phyloP scores from a whole-genome alignment of 306 rosid genomes.

The Inga laurina region DNA sequence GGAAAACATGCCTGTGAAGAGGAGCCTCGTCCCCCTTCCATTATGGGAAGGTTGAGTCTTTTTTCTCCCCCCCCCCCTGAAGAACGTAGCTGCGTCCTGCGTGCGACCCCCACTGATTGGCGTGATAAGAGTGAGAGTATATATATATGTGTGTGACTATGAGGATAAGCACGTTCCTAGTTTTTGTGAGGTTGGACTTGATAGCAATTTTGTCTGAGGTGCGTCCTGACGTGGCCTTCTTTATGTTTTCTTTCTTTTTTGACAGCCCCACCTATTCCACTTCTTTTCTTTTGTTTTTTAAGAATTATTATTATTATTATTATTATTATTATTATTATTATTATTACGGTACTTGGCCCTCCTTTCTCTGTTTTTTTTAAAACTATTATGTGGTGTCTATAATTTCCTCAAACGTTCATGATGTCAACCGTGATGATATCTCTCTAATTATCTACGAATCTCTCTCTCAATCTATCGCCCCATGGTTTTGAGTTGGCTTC shows the following conservation, averaged over 20 bases:
- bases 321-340: neutral
- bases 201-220: slow-evolving; percentile 34
- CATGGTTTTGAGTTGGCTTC: slow-evolving; percentile 41
- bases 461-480: slow-evolving; percentile 46
- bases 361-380: too few relatives aligned
- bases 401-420: slow-evolving; percentile 18
- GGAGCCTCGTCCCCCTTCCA: slow-evolving; percentile 78
- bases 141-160: neutral
- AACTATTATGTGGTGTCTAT: too few relatives aligned
- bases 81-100: neutral
- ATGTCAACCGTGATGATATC: slow-evolving; percentile 52
- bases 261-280: neutral
- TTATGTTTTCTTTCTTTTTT: neutral
- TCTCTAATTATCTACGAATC: slow-evolving; percentile 39
- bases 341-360: neutral
- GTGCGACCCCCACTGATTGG: slow-evolving; percentile 26
- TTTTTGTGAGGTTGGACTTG: slow-evolving; percentile 26
- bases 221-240: slow-evolving; percentile 37
- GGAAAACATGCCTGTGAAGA: slow-evolving; percentile 40
- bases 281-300: neutral
- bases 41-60: slow-evolving; percentile 54
- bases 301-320: too few relatives aligned
- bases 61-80: neutral
- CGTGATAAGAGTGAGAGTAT: neutral
- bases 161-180: slow-evolving; percentile 20